Evolutionary conservation across 2,329 filamentous ascomycete genomes (phyloP), one percentile per base, ranked within the genome.

Genomic region (Aspergillus sergii): DNA sequence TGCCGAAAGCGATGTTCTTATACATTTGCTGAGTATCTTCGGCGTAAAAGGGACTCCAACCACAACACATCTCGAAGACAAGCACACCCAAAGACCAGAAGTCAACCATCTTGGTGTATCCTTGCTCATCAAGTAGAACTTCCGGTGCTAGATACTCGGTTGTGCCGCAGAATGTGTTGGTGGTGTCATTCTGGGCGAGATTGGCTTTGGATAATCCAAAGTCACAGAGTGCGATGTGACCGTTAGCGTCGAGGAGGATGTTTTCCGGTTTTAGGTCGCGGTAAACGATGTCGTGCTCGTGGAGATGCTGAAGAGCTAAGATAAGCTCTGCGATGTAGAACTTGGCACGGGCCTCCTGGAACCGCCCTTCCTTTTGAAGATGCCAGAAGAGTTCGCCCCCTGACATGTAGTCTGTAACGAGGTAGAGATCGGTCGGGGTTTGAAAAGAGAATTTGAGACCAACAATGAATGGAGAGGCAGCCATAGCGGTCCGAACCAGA

Each of bases 11-110:
- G 76, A 99, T 99, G 82, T 99, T 99, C 84, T 99, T 99, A 84
- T 99, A 99, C 95, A 99, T 99, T 78, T 99, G 95, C 79, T 99
- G 95, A 0, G 95, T 99, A 75, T 99, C 95, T 75, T 99, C 95
- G 61, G 95, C 95, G 72, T 98, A 99, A 81, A 99, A 99, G 0
- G 95, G 95, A 73, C 93, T 97, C 95, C 95, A 99, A 39, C 95
- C 95, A 73, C 95, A 99, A 82, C 95, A 99, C 95, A 99, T 99
- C 79, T 99, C 95, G 73, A 99, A 99, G 1, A 99, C 95, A 60
- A 99, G 84, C 55, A 99, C 95, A 62, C 95, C 95, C 14, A 99
- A 85, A 1, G 95, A 99, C 95, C 95, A 99, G 78, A 98, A 99
- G 78, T 99, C 95, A 8, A 99, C 95, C 95, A 99, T 98, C 82